phyloP scores from a whole-genome alignment of 176 grass and related monocot species.

The Rhipidocladum racemiflorum region DNA sequence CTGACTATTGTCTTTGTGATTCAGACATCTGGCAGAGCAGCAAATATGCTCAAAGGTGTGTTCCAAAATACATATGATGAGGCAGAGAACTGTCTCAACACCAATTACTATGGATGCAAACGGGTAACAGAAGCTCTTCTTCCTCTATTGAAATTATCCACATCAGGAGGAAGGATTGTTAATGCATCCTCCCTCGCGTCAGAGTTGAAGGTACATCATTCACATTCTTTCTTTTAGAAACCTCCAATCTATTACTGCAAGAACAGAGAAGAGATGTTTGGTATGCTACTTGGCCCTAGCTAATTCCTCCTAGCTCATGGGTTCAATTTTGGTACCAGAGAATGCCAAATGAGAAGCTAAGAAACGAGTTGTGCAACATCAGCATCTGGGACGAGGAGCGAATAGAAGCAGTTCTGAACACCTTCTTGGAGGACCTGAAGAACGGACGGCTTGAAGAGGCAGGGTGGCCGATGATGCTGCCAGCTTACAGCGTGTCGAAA shows the following conservation, averaged over 20 bases:
- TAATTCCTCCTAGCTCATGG: no score
- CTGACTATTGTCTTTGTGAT: no score
- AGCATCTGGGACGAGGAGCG: constrained; percentile 42
- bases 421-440: constrained; percentile 54
- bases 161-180: constrained; percentile 59
- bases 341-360: constrained; percentile 61
- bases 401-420: constrained; percentile 25
- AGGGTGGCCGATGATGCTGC: constrained; percentile 68
- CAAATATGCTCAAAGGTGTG: no score
- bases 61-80: no score
- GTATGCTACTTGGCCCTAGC: no score
- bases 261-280: no score
- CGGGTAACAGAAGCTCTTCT: constrained; percentile 66
- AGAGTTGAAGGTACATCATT: constrained; percentile 51
- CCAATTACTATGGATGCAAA: constrained; percentile 38
- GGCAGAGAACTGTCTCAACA: no score
- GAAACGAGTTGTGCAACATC: constrained; percentile 32
- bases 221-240: no score
- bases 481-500: constrained; percentile 66
- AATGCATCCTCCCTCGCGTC: constrained; percentile 61
- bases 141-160: constrained; percentile 60
- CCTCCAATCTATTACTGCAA: no score
- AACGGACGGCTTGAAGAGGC: constrained; percentile 3
- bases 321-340: constrained; percentile 36
- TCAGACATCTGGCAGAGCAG: no score